Conservation (phyloP, 768 basidiomycete genomes). For the Rhizopogon rudus region DNA sequence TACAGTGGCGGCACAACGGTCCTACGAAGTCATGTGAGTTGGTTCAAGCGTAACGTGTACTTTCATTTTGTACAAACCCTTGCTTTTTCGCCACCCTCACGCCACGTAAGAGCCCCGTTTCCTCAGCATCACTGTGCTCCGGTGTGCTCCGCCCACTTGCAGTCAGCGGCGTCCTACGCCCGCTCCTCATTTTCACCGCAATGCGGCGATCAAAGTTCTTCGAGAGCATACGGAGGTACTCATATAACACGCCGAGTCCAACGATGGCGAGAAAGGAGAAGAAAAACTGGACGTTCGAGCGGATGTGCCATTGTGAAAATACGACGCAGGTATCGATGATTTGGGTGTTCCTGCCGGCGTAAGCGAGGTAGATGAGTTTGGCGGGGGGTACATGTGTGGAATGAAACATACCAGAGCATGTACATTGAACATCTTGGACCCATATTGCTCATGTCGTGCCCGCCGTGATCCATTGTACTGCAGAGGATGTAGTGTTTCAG, state of each 20-base stretch:
- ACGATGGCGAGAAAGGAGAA: conserved; percentile 64
- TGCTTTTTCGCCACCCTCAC: conserved; percentile 30
- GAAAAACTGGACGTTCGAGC: conserved; percentile 48
- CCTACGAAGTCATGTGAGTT: conserved; percentile 25
- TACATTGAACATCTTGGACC: conserved; percentile 60
- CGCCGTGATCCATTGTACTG: conserved; percentile 36
- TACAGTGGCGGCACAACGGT: conserved; percentile 43
- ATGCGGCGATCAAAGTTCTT: conserved; percentile 55
- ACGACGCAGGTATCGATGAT: conserved; percentile 79
- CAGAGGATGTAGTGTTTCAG: background rate
- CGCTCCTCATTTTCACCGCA: conserved; percentile 40
- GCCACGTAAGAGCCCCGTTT: conserved; percentile 50
- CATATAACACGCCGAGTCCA: conserved; percentile 67
- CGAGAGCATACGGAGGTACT: conserved; percentile 69
- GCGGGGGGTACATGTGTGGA: background rate
- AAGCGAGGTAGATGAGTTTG: conserved; percentile 19
- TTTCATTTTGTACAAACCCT: conserved; percentile 36
- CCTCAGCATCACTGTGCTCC: conserved; percentile 38
- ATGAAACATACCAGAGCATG: conserved; percentile 65
- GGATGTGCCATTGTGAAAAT: conserved; percentile 75
- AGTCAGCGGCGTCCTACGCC: conserved; percentile 41
- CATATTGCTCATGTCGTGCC: conserved; percentile 49
- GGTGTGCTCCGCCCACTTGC: conserved; percentile 37
- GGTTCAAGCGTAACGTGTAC: background rate
- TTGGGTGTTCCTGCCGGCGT: conserved; percentile 52